Evolutionary conservation across 2,329 filamentous ascomycete genomes (phyloP).

Genomic region (Cercospora citrullina): DNA sequence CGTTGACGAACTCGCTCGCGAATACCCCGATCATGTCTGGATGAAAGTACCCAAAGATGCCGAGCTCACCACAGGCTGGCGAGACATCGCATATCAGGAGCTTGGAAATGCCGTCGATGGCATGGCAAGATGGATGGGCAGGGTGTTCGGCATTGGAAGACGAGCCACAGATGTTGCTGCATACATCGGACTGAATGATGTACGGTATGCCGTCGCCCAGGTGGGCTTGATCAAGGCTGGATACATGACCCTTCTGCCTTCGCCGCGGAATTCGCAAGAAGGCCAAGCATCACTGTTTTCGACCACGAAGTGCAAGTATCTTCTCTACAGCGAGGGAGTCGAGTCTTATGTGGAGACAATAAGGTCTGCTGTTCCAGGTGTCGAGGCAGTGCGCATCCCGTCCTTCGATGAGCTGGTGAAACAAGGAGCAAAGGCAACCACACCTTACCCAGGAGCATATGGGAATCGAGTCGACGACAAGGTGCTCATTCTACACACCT

Average conservation of each 20-base stretch:
- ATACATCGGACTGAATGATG: slow-evolving; percentile 32
- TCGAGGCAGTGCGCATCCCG: slow-evolving; percentile 22
- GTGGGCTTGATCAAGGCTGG: slow-evolving; percentile 31
- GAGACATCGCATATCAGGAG: slow-evolving; percentile 21
- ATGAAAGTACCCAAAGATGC: slow-evolving; percentile 23
- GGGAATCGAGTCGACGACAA: slow-evolving; percentile 16
- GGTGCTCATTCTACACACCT: slow-evolving; percentile 26
- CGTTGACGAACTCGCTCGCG: slow-evolving; percentile 26
- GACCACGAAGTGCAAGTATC: slow-evolving; percentile 19
- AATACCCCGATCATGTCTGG: slow-evolving; percentile 28
- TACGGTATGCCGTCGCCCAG: slow-evolving; percentile 28
- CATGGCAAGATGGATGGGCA: slow-evolving; percentile 22
- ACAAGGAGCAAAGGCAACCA: slow-evolving; percentile 6
- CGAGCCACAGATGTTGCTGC: slow-evolving; percentile 29
- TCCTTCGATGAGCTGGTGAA: slow-evolving; percentile 21
- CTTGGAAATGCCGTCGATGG: slow-evolving; percentile 21
- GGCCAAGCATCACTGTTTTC: slow-evolving; percentile 26
- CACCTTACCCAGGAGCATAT: slow-evolving; percentile 10
- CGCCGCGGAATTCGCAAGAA: slow-evolving; percentile 22
- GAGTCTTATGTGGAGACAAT: slow-evolving; percentile 28
- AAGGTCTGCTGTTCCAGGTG: slow-evolving; percentile 20
- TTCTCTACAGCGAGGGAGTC: slow-evolving; percentile 23
- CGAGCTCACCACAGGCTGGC: slow-evolving; percentile 24
- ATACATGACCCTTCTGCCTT: slow-evolving; percentile 28
- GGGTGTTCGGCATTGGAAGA: slow-evolving; percentile 27